These are phyloP conservation scores for Monosporozyma solicola DNA, from an alignment of 805 yeast genomes.

Conservation along the genomic window DNA sequence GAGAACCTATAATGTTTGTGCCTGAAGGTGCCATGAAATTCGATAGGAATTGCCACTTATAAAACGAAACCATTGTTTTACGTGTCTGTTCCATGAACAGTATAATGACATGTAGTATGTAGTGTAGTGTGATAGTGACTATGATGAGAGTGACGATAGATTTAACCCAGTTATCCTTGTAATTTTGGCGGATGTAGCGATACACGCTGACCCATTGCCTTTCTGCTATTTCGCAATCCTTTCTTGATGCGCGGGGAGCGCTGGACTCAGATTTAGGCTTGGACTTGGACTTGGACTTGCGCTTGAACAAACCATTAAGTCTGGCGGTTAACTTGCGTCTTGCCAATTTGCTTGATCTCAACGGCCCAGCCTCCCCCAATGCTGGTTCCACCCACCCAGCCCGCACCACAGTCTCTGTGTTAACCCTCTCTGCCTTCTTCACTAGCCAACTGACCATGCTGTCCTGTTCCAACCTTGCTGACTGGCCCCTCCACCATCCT, in stretches of 20 bases:
- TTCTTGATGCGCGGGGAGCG: too few species aligned
- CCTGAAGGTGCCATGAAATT: not conserved
- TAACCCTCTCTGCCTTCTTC: not conserved
- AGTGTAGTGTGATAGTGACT: not conserved
- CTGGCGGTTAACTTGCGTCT: not conserved
- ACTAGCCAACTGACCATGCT: not conserved
- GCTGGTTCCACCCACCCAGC: not conserved
- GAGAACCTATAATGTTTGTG: not conserved
- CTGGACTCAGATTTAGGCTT: too few species aligned
- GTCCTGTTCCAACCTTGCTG: not conserved
- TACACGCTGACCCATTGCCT: not conserved
- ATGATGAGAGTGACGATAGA: not conserved
- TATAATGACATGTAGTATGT: not conserved
- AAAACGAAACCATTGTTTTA: not conserved
- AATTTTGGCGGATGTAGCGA: not conserved
- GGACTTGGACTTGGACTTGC: not conserved
- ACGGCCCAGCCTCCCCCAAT: not conserved
- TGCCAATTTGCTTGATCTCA: not conserved
- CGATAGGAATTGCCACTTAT: not conserved
- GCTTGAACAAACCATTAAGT: not conserved
- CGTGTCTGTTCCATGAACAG: not conserved
- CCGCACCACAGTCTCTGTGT: not conserved
- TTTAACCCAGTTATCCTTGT: not conserved
- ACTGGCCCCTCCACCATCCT: too few species aligned
- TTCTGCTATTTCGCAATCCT: too few species aligned